Conservation (phyloP, 495 filamentous ascomycete species). For the Podospora pseudocomata region DNA sequence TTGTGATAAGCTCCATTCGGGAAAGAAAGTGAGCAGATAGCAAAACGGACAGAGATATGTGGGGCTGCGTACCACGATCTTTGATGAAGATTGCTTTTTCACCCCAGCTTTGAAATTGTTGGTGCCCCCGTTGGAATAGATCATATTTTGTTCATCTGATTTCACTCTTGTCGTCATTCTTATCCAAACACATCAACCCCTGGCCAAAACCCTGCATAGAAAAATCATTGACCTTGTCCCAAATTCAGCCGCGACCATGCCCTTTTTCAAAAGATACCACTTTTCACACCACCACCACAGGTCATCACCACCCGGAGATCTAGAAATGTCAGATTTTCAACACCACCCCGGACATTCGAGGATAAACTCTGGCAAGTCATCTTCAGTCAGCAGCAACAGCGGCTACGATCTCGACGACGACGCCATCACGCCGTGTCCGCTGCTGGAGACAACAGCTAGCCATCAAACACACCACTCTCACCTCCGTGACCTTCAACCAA, state of each 20-base stretch:
- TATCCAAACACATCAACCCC: background rate
- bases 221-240: no score
- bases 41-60: background rate
- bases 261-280: background rate
- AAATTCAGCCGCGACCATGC: background rate
- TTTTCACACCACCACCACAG: background rate
- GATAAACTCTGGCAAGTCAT: background rate
- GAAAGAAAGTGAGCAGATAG: background rate
- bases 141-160: background rate
- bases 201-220: no score
- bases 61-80: background rate
- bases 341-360: background rate
- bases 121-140: background rate
- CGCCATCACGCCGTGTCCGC: constrained; percentile 26
- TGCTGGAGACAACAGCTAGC: constrained; percentile 7
- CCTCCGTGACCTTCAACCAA: background rate
- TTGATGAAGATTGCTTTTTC: background rate
- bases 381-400: background rate
- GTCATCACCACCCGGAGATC: background rate
- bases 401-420: constrained; percentile 15
- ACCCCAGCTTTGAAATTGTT: background rate
- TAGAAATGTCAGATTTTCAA: background rate
- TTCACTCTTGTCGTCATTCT: no score
- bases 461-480: background rate
- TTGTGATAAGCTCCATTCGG: background rate